Base-by-base conservation (phyloP, 2,329 filamentous ascomycete species). In the Ramularia collo-cygni region DNA sequence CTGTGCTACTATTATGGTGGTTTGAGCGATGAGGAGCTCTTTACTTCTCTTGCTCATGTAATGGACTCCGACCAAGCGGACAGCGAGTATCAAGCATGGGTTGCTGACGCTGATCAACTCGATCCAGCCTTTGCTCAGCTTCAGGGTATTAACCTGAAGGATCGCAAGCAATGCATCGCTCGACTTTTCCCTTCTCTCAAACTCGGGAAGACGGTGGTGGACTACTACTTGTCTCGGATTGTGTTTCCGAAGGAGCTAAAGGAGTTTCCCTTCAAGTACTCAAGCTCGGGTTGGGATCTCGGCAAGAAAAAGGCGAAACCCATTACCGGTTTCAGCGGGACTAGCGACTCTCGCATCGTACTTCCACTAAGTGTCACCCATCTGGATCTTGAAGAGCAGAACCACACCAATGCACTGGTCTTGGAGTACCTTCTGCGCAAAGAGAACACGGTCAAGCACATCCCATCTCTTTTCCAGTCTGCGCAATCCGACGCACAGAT, bases 251-350 rank as follows among this genome's bases (percentile, higher is more conserved):
- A 61, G 1, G 73, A 84, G 43, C 77, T 79, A 0, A 81, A 78
- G 30, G 75, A 83, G 36, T 85, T 84, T 47, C 65, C 65, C 0
- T 56, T 71, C 9, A 85, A 84, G 44, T 58, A 85, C 0, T 75
- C 79, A 27, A 72, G 77, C 0, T 83, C 77, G 0, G 79, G 77
- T 0, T 86, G 81, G 80, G 81, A 86, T 47, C 64, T 85, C 1
- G 77, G 79, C 0, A 0, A 57, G 61, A 0, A 55, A 66, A 4
- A 54, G 79, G 0, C 72, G 82, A 0, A 61, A 1, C 44, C 70
- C 1, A 82, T 79, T 0, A 84, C 80, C 0, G 82, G 82, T 0
- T 87, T 87, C 54, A 82, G 77, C 6, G 83, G 83, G 0, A 86
- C 83, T 0, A 85, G 83, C 31, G 81, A 86, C 52, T 78, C 74